These are phyloP conservation scores for Mycena leptocephala DNA, from an alignment of 768 basidiomycete genomes.

Conservation along the genomic window DNA sequence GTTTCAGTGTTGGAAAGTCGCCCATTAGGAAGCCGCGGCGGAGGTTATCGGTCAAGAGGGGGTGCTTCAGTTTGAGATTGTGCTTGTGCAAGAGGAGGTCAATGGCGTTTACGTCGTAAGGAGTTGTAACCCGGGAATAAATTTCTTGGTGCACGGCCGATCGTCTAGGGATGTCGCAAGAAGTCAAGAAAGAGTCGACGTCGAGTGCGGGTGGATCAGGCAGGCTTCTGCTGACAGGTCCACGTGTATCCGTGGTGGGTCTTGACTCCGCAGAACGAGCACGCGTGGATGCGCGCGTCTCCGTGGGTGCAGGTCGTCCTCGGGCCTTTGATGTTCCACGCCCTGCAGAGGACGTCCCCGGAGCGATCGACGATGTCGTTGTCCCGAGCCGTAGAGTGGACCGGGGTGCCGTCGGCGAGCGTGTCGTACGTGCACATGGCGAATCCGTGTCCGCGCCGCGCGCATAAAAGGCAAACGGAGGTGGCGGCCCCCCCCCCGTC, in stretches of 20 bases:
- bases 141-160: not conserved
- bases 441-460: not conserved
- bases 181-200: not conserved
- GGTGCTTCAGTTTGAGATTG: not conserved
- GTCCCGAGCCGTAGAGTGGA: not conserved
- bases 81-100: not conserved
- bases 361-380: not conserved
- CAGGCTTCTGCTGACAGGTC: not conserved
- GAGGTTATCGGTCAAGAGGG: constrained; percentile 4
- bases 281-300: not conserved
- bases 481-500: not conserved
- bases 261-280: not conserved
- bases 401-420: not conserved
- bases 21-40: constrained; percentile 35
- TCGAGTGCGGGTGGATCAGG: not conserved
- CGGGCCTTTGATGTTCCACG: not conserved
- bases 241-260: not conserved
- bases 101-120: constrained; percentile 2
- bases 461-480: not conserved
- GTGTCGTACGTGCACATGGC: not conserved
- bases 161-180: not conserved
- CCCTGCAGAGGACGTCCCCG: not conserved
- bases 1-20: not conserved
- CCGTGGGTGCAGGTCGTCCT: not conserved
- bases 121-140: not conserved